Conservation (phyloP, 768 basidiomycete genomes). For the Tylopilus subfusipes region DNA sequence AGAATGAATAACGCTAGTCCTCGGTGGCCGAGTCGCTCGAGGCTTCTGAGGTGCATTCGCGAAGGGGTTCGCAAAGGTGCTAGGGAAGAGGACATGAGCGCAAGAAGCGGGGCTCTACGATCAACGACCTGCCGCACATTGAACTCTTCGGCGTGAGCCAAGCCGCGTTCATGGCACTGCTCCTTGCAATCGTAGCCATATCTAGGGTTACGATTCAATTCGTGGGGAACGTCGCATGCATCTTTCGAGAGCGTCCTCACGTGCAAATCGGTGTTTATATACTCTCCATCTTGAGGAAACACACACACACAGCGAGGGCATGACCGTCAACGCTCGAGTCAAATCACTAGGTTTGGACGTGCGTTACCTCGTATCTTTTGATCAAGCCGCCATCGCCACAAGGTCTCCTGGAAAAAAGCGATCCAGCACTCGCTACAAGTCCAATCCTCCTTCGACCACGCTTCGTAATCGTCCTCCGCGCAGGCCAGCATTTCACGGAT, state of each 20-base stretch:
- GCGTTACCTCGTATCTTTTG: neutral
- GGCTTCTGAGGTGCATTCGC: neutral
- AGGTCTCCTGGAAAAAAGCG: neutral
- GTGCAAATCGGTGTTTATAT: neutral
- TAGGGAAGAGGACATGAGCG: neutral
- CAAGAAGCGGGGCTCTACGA: neutral
- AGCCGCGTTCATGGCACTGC: neutral
- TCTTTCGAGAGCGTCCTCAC: neutral
- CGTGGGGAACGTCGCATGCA: too few relatives aligned
- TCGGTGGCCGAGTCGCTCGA: too few relatives aligned
- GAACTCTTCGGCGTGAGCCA: neutral
- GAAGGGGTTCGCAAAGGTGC: conserved; percentile 2
- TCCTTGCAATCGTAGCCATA: conserved; percentile 2
- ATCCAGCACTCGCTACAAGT: neutral
- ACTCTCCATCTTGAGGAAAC: neutral
- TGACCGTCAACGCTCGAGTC: neutral
- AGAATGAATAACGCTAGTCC: too few relatives aligned
- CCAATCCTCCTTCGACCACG: conserved; percentile 5
- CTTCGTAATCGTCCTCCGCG: neutral
- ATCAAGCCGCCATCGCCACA: neutral
- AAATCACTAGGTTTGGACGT: too few relatives aligned
- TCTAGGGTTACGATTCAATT: neutral
- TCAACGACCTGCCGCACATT: neutral
- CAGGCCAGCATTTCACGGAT: neutral
- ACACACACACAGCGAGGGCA: too few relatives aligned